Evolutionary conservation across 345 rosid genomes (phyloP), one percentile per base, ranked within the genome.

Genomic region (Bruguiera parviflora): DNA sequence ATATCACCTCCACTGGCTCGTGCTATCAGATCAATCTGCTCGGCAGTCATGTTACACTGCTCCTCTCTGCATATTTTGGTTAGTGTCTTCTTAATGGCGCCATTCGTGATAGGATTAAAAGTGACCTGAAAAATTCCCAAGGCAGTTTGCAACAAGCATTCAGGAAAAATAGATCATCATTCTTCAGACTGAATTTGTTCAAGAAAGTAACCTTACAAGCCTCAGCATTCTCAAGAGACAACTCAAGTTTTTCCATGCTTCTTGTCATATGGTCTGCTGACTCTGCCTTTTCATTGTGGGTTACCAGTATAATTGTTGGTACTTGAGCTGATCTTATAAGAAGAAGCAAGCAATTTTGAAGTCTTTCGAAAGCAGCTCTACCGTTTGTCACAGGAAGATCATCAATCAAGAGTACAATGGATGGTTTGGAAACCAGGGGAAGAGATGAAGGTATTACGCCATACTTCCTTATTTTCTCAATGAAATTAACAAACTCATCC

Each of bases 1-100:
- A 95, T 87, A 84, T 95, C 99, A 58, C 97, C 99, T 75, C 97
- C 96, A 76, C 97, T 83, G 71, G 89, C 83, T 72, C 78, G 86
- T 51, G 92, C 91, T 61, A 92, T 82, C 73, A 85, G 72, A 84
- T 95, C 96, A 78, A 92, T 74, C 76, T 86, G 88, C 77, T 85
- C 84, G 57, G 82, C 52, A 55, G 84, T 69, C 64, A 88, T 82
- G 81, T 74, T 71, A 75, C 80, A 77, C 13, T 74, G 81, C 79
- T 95, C 97, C 73, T 74, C 86, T 71, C 79, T 81, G 79, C 96
- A 92, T 84, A 95, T 92, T 76, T 86, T 87, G 58, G 80, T 71
- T 61, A 92, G 91, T 29, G 77, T 73, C 87, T 80, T 90, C 86
- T 88, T 88, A 52, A 95, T 82, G 72, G 96, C 83, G 78, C 83